Evolutionary conservation across 2,329 filamentous ascomycete species (phyloP), one percentile per base, ranked within the genome.

Genomic region (Peltaster fructicola): DNA sequence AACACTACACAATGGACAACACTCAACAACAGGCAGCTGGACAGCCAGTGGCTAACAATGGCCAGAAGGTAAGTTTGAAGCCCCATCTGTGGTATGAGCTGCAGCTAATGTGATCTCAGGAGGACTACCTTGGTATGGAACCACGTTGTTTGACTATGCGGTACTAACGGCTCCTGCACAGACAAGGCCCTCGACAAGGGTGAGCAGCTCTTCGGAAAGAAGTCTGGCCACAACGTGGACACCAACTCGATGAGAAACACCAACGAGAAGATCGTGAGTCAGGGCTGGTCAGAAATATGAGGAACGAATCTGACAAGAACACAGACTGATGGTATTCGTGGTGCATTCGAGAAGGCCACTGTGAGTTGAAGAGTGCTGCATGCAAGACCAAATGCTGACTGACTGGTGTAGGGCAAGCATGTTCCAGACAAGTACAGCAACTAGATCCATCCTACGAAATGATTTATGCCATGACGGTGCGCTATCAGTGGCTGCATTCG

Each of bases 231-330:
- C 29, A 24, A 22, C 14, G 23, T 35, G 12, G 33, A 35, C 22
- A 17, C 30, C n/a, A 25, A 17, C 23, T 29, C 28, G 26, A 29
- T 32, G 29, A 25, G 33, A 9, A 20, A 22, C 22, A 34, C 29
- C 20, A 37, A 37, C 25, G 32, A 35, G 30, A 37, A 37, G 22
- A 22, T 33, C 15, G 29, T 30, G 28, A 19, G 29, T 28, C 20
- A 12, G 11, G 14, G 9, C 3, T 11, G 10, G 14, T 9, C 9
- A 10, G n/a, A 6, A 11, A 7, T 10, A 19, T 20, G 14, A 25
- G 9, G 11, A 25, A 6, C 7, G 12, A 18, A 7, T 9, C 23
- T 25, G 23, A 25, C 16, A 4, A 10, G 22, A 14, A 14, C 9
- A 16, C 20, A 29, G 20, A 36, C 33, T 10, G 30, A 34, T 24